Percentiles rank a stretch among this genome's conserved stretches.
phyloP scores from a whole-genome alignment of 768 basidiomycete genomes.

The Butyriboletus loyo region DNA sequence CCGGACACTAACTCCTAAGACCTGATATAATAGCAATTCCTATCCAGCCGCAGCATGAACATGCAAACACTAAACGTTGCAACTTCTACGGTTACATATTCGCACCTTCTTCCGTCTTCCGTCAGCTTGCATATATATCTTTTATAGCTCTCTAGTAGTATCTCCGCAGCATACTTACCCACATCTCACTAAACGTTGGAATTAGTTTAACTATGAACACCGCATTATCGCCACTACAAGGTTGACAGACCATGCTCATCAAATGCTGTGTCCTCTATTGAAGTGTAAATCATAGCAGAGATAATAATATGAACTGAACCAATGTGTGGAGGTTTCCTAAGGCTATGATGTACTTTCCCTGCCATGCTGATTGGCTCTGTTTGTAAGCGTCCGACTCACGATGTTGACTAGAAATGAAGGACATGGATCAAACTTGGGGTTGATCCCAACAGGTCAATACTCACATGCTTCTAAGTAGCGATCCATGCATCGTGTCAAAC shows the following conservation, averaged over 20 bases:
- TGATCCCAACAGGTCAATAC: constrained; percentile 27
- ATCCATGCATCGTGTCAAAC: constrained; percentile 72
- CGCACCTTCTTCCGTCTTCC: neutral
- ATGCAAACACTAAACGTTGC: constrained; percentile 1
- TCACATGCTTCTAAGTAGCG: constrained; percentile 84
- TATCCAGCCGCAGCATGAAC: constrained; percentile 1
- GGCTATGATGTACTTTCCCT: constrained; percentile 17
- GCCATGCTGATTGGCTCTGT: constrained; percentile 41
- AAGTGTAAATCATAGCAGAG: neutral
- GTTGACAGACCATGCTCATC: neutral
- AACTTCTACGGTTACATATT: constrained; percentile 23
- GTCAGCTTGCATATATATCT: constrained; percentile 14
- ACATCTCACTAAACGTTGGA: neutral
- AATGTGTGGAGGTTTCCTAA: neutral
- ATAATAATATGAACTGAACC: neutral
- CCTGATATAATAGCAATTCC: constrained; percentile 4
- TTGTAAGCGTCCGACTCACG: constrained; percentile 66
- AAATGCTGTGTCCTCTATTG: constrained; percentile 3
- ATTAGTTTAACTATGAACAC: constrained; percentile 18
- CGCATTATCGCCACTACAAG: constrained; percentile 2
- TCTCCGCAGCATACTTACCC: constrained; percentile 13
- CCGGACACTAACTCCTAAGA: constrained; percentile 7
- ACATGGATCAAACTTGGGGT: neutral
- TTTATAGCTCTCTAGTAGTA: constrained; percentile 18
- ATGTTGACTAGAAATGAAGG: constrained; percentile 59